Percentiles rank a stretch among this genome's conserved stretches.
Conservation (phyloP, 306 rosid genomes). For the Astragalus glycyphyllos region DNA sequence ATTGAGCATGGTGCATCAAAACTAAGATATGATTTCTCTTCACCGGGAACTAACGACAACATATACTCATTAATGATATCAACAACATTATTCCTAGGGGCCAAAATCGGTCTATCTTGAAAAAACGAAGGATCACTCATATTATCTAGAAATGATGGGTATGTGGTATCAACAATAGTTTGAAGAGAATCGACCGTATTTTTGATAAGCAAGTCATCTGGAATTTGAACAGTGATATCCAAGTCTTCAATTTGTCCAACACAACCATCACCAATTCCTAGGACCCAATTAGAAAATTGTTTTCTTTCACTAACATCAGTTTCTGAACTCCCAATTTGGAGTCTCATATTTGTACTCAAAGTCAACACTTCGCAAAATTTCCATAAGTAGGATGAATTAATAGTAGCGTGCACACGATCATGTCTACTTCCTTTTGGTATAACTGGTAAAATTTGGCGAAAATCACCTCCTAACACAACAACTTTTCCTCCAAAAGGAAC, state of each 20-base stretch:
- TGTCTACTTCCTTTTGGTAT: not conserved
- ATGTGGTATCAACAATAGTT: not conserved
- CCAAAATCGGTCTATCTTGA: not conserved
- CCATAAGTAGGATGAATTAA: not conserved
- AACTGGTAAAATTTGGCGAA: not conserved
- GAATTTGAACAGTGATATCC: not conserved
- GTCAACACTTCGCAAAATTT: too few relatives aligned
- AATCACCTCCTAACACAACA: not conserved
- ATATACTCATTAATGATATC: not conserved
- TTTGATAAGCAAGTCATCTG: not conserved
- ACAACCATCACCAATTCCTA: not conserved
- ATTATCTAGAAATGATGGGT: not conserved
- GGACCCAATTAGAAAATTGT: not conserved
- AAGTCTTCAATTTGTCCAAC: not conserved
- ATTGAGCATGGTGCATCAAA: not conserved
- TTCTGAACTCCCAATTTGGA: not conserved
- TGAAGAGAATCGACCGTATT: not conserved
- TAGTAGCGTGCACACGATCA: not conserved
- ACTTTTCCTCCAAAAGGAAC: not conserved
- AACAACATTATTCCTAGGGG: not conserved
- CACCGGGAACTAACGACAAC: not conserved
- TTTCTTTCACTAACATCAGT: too few relatives aligned
- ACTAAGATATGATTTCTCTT: not conserved
- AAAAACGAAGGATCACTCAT: not conserved
- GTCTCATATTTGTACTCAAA: not conserved